Evolutionary conservation across 2,329 filamentous ascomycete species (phyloP).

Genomic region (Sporothrix phasma): DNA sequence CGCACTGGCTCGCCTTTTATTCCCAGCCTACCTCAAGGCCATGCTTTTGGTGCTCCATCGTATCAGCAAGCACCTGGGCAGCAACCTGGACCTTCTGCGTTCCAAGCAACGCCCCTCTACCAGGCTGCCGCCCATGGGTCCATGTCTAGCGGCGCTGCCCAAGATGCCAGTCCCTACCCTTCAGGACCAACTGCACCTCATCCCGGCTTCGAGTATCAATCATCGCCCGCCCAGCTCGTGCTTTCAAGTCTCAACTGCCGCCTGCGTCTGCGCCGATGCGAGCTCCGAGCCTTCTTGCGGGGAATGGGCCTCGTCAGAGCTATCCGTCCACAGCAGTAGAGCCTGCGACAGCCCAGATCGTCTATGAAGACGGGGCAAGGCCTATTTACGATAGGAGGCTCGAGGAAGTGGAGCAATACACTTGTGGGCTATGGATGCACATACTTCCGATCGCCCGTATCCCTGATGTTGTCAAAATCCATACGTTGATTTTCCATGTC

Average conservation of each 20-base stretch:
- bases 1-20: background rate
- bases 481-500: slow-evolving; percentile 54
- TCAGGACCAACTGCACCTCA: background rate
- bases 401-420: background rate
- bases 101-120: background rate
- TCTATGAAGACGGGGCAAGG: no score
- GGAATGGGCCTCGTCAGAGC: background rate
- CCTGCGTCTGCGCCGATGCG: background rate
- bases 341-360: no score
- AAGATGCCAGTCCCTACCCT: background rate
- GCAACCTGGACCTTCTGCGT: background rate
- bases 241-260: no score
- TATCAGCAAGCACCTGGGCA: background rate
- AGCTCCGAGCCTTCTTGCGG: background rate
- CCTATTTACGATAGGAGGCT: background rate
- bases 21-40: background rate
- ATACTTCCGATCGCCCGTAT: slow-evolving; percentile 51
- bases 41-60: background rate
- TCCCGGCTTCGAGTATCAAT: background rate
- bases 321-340: no score
- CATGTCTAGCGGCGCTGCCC: background rate
- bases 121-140: background rate
- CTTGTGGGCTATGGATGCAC: slow-evolving; percentile 48
- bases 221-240: no score
- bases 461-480: slow-evolving; percentile 51